Evolutionary conservation across 2,329 filamentous ascomycete species (phyloP).

Genomic region (Amylocarpus encephaloides): DNA sequence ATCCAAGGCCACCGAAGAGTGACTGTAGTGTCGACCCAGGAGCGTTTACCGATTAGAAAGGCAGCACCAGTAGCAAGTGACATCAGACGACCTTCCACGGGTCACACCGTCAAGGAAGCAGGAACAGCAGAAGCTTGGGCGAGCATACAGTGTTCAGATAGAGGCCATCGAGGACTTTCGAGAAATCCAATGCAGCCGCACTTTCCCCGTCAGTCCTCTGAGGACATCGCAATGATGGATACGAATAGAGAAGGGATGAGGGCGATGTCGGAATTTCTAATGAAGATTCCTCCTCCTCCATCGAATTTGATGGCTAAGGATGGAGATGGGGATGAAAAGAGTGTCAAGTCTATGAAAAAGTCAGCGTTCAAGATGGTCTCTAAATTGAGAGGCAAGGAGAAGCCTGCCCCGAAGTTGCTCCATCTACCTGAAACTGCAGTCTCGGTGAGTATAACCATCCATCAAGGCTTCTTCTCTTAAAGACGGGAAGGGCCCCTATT

Average conservation of each 20-base stretch:
- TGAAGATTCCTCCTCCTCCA: background rate
- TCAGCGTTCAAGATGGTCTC: conserved; percentile 38
- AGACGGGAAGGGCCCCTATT: background rate
- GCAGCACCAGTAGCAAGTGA: background rate
- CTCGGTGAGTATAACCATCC: background rate
- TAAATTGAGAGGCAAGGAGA: conserved; percentile 20
- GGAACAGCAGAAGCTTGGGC: background rate
- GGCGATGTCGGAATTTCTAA: conserved; percentile 1
- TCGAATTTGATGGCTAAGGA: background rate
- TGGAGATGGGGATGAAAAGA: conserved; percentile 10
- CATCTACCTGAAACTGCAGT: conserved; percentile 32
- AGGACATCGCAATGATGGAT: conserved; percentile 2
- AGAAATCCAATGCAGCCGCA: background rate
- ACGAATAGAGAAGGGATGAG: background rate
- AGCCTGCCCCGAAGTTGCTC: conserved; percentile 30
- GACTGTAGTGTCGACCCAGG: background rate
- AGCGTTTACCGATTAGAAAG: background rate
- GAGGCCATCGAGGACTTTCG: background rate
- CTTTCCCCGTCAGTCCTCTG: background rate
- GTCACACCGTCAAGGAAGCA: background rate
- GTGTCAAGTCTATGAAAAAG: conserved; percentile 35
- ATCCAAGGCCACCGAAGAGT: conserved; percentile 2
- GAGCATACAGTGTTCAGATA: background rate
- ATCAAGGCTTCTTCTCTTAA: background rate
- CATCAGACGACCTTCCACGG: background rate